Evolutionary conservation across 1,284 basidiomycete species (phyloP).

Genomic region (Sporisorium exsertum): DNA sequence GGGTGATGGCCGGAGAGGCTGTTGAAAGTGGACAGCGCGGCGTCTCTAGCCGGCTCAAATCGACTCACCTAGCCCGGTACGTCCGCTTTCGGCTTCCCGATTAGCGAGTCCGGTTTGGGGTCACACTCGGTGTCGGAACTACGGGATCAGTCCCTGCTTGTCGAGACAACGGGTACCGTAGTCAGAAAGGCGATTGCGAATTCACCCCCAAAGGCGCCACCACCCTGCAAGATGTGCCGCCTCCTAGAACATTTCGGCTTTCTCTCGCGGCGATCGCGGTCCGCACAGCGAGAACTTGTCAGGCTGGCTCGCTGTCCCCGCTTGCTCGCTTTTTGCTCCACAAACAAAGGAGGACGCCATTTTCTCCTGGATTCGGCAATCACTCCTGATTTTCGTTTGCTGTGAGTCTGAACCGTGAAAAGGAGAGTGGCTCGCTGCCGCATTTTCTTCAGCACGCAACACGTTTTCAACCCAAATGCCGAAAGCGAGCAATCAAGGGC

Average conservation of each 20-base stretch:
- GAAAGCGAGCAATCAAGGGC: slow-evolving; percentile 10
- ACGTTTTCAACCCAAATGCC: slow-evolving; percentile 7
- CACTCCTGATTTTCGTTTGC: background rate
- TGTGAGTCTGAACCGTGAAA: background rate
- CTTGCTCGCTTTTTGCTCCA: background rate
- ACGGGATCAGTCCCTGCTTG: no score
- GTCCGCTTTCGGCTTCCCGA: slow-evolving; percentile 1
- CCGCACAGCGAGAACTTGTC: background rate
- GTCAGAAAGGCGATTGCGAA: background rate
- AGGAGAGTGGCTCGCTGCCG: slow-evolving; percentile 8
- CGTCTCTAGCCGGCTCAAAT: no score
- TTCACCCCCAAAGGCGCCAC: background rate
- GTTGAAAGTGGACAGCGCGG: background rate
- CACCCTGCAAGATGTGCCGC: background rate
- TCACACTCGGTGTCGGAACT: no score
- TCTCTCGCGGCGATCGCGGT: background rate
- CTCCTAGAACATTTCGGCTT: background rate
- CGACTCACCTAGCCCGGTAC: slow-evolving; percentile 3
- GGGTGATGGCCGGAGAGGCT: background rate
- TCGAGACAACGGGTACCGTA: no score
- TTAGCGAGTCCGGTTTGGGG: no score
- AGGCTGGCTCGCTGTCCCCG: background rate
- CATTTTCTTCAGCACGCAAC: background rate
- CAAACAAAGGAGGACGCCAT: background rate
- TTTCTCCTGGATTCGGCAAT: slow-evolving; percentile 8